Evolutionary conservation across 83 land plant genomes (phyloP), one percentile per base, ranked within the genome.

Genomic region (Picea abies): DNA sequence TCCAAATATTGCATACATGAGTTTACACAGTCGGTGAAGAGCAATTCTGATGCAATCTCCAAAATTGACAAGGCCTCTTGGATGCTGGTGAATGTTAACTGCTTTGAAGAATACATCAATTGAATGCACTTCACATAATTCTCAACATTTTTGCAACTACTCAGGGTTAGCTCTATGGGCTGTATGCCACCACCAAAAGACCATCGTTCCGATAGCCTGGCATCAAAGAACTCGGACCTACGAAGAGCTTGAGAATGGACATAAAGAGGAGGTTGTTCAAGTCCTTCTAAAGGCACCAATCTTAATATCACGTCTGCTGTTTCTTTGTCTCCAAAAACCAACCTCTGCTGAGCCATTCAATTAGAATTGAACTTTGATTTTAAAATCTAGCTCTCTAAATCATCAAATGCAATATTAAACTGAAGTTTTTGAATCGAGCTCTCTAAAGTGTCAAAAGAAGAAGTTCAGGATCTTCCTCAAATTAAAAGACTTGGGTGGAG

Each of bases 1-100:
- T 87, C 86, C 41, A 84, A 32, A 32, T 84, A 84, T 11, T 71
- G 77, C 86, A 87, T 81, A 64, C 88, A 87, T 23, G 88, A 78
- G n/a, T 44, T 76, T 22, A 87, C 83, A 76, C 83, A 84, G 65
- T 87, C 83, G 58, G 84, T 83, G 47, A 84, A 81, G 25, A 87
- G 62, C 4, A 87, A 80, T 71, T 84, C 86, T 20, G 83, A 87
- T 11, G 88, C 86, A 11, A 87, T 87, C 44, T 87, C 88, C 66
- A 84, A 63, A 4, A 84, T 81, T 23, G 49, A 41, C 47, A 87
- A 78, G 12, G 86, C 83, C 49, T 84, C 86, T 60, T 87, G 80
- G 20, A 84, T 80, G 80, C 71, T 76, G 39, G 20, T 26, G 69
- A 87, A 87, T 3, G 76, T 84, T n/a, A 84, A 70, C 4, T 76